Evolutionary conservation across 2,329 filamentous ascomycete genomes (phyloP).

Genomic region (Graphiopsis chlorocephala): DNA sequence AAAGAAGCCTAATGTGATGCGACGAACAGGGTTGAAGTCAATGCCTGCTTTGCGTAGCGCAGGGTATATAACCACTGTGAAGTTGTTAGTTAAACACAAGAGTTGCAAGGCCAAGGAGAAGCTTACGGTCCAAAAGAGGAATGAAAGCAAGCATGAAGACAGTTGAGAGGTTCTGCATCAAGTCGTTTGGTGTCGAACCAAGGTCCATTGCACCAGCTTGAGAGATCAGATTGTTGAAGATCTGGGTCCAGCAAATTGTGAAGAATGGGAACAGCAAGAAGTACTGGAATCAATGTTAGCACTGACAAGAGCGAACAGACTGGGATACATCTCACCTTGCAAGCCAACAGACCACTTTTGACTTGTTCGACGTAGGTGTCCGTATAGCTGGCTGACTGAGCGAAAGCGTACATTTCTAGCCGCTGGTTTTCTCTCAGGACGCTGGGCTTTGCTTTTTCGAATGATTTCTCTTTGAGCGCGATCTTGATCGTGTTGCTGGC

Average conservation of each 20-base stretch:
- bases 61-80: neutral
- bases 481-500: conserved; percentile 2
- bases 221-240: conserved; percentile 8
- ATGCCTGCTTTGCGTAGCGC: neutral
- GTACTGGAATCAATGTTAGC: neutral
- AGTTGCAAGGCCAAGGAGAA: neutral
- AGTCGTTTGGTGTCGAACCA: conserved; percentile 44
- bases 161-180: conserved; percentile 34
- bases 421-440: conserved; percentile 46
- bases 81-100: neutral
- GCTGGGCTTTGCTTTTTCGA: conserved; percentile 68
- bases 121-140: conserved; percentile 43
- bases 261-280: neutral
- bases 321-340: conserved; percentile 37
- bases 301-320: no score
- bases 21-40: conserved; percentile 2
- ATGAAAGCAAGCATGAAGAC: conserved; percentile 36
- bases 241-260: conserved; percentile 11
- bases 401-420: conserved; percentile 45
- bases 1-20: conserved; percentile 45
- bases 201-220: conserved; percentile 38
- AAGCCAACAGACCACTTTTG: neutral
- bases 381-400: conserved; percentile 73
- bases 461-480: conserved; percentile 50
- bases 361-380: conserved; percentile 45